phyloP scores from a whole-genome alignment of 192 early-diverging fungal species.

The Mortierella hygrophila region DNA sequence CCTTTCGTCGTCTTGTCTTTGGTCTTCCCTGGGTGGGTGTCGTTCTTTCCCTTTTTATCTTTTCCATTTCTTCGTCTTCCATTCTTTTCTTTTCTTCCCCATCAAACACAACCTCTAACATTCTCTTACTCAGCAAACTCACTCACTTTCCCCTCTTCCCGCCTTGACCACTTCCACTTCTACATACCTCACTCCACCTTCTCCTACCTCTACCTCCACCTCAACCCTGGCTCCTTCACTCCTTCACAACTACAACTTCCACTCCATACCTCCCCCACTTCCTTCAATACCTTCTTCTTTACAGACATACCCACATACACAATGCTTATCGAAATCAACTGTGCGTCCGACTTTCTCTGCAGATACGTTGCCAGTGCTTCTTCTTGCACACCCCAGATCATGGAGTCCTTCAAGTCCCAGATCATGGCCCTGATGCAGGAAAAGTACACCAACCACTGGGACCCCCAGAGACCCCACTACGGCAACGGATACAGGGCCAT shows the following conservation, averaged over 20 bases:
- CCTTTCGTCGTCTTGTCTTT: neutral
- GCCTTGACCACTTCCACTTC: neutral
- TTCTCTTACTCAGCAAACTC: neutral
- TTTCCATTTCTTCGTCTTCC: neutral
- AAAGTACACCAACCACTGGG: constrained; percentile 81
- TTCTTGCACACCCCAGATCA: constrained; percentile 44
- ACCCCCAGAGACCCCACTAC: constrained; percentile 67
- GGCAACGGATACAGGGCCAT: constrained; percentile 87
- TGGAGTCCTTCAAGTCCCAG: constrained; percentile 61
- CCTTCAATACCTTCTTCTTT: neutral
- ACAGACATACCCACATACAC: constrained; percentile 1
- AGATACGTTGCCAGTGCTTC: constrained; percentile 43
- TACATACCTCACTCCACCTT: neutral
- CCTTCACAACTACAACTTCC: neutral
- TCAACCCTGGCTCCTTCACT: neutral
- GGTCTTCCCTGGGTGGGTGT: neutral
- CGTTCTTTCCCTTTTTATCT: neutral
- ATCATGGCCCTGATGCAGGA: constrained; percentile 65
- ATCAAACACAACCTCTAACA: neutral
- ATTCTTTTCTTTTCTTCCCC: neutral
- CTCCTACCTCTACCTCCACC: neutral
- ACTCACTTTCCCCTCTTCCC: neutral
- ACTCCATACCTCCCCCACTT: no score
- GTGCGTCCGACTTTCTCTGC: constrained; percentile 47
- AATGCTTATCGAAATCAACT: constrained; percentile 54